Evolutionary conservation across 768 basidiomycete genomes (phyloP), one percentile per base, ranked within the genome.

Genomic region (Mycena maculata): DNA sequence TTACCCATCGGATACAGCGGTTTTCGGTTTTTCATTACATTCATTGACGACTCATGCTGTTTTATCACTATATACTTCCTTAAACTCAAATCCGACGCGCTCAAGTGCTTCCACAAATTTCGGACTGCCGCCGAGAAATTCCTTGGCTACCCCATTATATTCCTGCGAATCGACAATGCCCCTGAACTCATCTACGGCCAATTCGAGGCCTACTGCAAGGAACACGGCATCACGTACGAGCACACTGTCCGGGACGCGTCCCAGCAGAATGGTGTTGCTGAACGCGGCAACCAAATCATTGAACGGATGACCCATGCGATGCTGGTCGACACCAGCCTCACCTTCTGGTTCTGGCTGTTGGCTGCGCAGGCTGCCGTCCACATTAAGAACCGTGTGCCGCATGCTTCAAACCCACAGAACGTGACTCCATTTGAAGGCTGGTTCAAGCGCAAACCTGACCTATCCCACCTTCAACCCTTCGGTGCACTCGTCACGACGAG

Each of bases 261-360:
- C 0, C 65, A 71, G 16, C 76, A 77, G 38, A 78, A 78, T 22
- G 76, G 78, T 0, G 64, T 77, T 0, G 73, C 74, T 0, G 74
- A 78, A 44, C 68, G 59, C 2, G 48, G 60, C 2, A 78, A 76
- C 54, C 60, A 62, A 3, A 59, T 73, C 8, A 58, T 73, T 12
- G 74, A 78, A 23, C 45, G 57, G 6, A 65, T 65, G 33, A 61
- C 58, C 0, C 59, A 70, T 1, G 69, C 76, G 0, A 69, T 75
- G 63, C 68, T 77, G 0, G 44, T 70, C 2, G 68, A 57, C 7
- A 22, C 25, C 12, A 30, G 63, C 13, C 42, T 75, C 3, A 60
- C 71, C 0, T 48, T 45, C 15, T 65, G 44, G 44, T 70, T 72
- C 33, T 75, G 72, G 73, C 70, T 64, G 0, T 50, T 75, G 12